Evolutionary conservation across 1,139 yeast genomes (phyloP).

Genomic region (Blastobotrys buckinghamii): DNA sequence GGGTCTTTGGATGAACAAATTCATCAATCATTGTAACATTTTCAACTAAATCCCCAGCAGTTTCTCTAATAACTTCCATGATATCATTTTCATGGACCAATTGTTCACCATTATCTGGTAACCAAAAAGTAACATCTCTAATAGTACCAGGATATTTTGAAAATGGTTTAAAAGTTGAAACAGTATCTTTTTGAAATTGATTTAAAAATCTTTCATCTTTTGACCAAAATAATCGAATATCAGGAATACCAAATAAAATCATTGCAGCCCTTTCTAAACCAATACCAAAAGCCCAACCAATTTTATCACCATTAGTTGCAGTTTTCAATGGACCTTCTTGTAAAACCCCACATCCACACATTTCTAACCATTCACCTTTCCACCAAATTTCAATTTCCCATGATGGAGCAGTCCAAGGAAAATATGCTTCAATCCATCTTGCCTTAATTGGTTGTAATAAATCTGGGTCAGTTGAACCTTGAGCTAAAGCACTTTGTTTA

Average conservation of each 20-base stretch:
- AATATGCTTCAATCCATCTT: conserved; percentile 93
- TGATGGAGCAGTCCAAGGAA: conserved; percentile 98
- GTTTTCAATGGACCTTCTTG: conserved; percentile 69
- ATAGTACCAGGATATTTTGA: conserved; percentile 85
- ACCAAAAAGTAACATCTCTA: conserved; percentile 92
- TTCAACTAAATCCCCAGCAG: conserved; percentile 86
- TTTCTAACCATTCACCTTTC: conserved; percentile 97
- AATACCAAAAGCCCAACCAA: conserved; percentile 98
- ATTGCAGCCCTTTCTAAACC: conserved; percentile 95
- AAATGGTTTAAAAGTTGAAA: conserved; percentile 76
- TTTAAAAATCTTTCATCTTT: conserved; percentile 65
- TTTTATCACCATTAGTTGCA: conserved; percentile 48
- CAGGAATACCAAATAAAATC: conserved; percentile 92
- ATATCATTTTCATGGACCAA: conserved; percentile 78
- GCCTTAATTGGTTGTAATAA: conserved; percentile 73
- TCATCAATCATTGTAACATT: conserved; percentile 76
- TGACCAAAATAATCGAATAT: conserved; percentile 91
- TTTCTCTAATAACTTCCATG: conserved; percentile 80
- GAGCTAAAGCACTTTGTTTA: conserved; percentile 55
- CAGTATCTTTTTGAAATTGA: conserved; percentile 64
- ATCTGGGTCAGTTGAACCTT: conserved; percentile 60
- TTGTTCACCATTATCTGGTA: conserved; percentile 40
- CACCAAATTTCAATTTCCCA: conserved; percentile 99
- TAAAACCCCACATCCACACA: conserved; percentile 95
- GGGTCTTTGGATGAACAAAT: conserved; percentile 79